phyloP scores from a whole-genome alignment of 306 rosid genomes.

The Corylus heterophylla region DNA sequence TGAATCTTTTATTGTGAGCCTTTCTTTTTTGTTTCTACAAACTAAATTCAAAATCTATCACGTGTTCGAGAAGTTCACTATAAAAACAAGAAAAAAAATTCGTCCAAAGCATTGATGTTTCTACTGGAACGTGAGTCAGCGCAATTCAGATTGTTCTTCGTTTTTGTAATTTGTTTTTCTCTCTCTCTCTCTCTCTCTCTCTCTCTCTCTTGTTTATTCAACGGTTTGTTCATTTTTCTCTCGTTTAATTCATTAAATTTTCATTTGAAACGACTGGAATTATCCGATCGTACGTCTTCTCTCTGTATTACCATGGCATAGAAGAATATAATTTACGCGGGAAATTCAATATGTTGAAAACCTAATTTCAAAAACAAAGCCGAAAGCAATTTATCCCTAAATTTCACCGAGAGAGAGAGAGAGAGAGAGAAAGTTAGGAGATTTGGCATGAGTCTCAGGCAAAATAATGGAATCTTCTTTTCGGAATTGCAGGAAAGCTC shows the following conservation, averaged over 20 bases:
- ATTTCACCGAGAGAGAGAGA: not conserved
- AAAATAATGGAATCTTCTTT: not conserved
- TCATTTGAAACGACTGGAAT: not conserved
- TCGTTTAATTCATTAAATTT: not conserved
- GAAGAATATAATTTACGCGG: not conserved
- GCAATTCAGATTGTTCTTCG: not conserved
- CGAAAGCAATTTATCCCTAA: not conserved
- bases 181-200: not conserved
- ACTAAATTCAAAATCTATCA: not conserved
- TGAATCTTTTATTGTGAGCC: not conserved
- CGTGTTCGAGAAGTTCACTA: not conserved
- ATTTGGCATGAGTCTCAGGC: not conserved
- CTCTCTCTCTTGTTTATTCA: not conserved
- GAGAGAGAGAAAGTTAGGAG: not conserved
- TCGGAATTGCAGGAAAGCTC: conserved; percentile 29
- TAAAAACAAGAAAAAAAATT: not conserved
- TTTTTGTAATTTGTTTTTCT: too few species aligned
- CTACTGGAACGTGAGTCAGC: not conserved
- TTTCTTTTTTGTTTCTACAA: not conserved
- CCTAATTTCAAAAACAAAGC: not conserved
- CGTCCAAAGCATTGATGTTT: not conserved
- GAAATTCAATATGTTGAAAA: conserved; percentile 14
- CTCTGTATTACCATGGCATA: not conserved
- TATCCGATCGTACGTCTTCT: not conserved
- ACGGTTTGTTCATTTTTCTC: not conserved